Base-by-base conservation (phyloP, 2,329 filamentous ascomycete species). In the Talaromyces sp. region DNA sequence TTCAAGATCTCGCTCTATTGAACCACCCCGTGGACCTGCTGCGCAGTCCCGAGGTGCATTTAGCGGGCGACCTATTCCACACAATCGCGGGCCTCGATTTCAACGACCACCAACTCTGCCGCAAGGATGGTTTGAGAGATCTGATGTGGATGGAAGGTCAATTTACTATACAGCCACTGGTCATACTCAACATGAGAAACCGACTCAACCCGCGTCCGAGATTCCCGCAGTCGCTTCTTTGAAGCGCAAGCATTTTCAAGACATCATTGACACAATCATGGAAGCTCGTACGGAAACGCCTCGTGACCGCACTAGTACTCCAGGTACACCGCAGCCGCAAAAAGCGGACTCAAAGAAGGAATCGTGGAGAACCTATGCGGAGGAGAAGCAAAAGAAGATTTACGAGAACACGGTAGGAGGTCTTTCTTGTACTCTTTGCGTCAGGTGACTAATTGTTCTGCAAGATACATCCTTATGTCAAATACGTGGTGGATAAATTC, bases 311-410 rank as follows among this genome's bases (percentile, higher is more conserved):
- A 77, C 77, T 5, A 81, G 81, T 16, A 83, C 85, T 2, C 84
- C 86, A 0, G 85, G 85, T 14, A 91, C 90, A 0, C 88, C 90
- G 1, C 85, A 87, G 64, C 82, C 85, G 11, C 79, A 81, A 2
- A 84, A 83, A 1, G 76, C 80, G 4, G 82, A 82, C 52, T 84
- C 88, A 31, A 76, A 77, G 37, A 74, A 75, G 23, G 81, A 81
- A 48, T 82, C 82, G 55, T 82, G 81, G 68, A 82, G 80, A 70
- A 81, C 77, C 58, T 79, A 80, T 64, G 75, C 77, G 61, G 74
- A 81, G 68, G 93, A 97, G 67, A 97, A 97, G 77, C 91, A 95
- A 77, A 96, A 92, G 85, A 96, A 92, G 79, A 83, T 96, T 2
- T 98, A 97, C 70, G 93, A 97, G 75, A 93, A 93, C 72, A 96